phyloP scores from a whole-genome alignment of 371 early-diverging fungal genomes.

The Massospora cicadina region DNA sequence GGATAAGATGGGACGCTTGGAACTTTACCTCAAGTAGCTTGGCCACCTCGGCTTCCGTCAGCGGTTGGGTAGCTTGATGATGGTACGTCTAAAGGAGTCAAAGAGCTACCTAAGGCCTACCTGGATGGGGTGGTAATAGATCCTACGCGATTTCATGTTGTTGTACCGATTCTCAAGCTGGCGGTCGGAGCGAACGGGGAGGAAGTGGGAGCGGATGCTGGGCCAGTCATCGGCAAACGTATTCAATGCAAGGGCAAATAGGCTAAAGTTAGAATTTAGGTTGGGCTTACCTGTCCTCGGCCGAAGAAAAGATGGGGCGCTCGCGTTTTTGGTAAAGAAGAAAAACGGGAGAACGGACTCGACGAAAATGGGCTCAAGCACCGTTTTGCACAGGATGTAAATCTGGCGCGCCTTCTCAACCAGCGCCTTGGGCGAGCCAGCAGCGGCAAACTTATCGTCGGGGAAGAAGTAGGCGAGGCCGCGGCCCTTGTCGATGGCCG shows the following conservation, averaged over 20 bases:
- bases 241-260: slow-evolving; percentile 20
- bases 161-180: slow-evolving; percentile 23
- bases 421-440: not conserved
- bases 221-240: slow-evolving; percentile 23
- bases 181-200: slow-evolving; percentile 21
- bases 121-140: slow-evolving; percentile 19
- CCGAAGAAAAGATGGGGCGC: slow-evolving; percentile 1
- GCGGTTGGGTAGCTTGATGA: slow-evolving; percentile 18
- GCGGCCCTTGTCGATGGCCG: not conserved
- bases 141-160: slow-evolving; percentile 19
- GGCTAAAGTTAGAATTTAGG: slow-evolving; percentile 11
- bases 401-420: slow-evolving; percentile 2
- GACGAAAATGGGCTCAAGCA: slow-evolving; percentile 7
- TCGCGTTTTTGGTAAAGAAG: not conserved
- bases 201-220: slow-evolving; percentile 21
- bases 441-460: not conserved
- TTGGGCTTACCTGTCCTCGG: slow-evolving; percentile 1
- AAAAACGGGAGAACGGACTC: not conserved
- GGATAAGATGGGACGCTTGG: not conserved
- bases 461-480: not conserved
- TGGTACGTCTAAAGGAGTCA: slow-evolving; percentile 16
- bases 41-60: slow-evolving; percentile 24
- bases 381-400: not conserved
- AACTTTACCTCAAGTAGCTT: slow-evolving; percentile 12
- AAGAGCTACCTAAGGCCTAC: not conserved